These are phyloP conservation scores for Recurvomyces mirabilis DNA, from an alignment of 495 filamentous ascomycete genomes.

Conservation along the genomic window DNA sequence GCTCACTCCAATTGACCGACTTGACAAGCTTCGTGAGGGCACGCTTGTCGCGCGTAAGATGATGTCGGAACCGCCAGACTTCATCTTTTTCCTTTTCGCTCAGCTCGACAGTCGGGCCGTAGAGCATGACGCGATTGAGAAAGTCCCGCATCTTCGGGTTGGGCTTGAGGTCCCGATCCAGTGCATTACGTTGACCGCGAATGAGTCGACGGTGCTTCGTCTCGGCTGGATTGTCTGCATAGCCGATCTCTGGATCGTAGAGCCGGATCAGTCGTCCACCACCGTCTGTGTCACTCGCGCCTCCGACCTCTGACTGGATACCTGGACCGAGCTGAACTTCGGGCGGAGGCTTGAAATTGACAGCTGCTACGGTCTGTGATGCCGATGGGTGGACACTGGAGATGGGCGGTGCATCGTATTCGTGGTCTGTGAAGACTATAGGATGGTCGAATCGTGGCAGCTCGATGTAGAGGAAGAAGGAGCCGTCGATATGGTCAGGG, in stretches of 20 bases:
- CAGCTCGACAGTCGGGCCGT: slow-evolving; percentile 82
- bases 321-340: slow-evolving; percentile 76
- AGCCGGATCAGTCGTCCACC: slow-evolving; percentile 59
- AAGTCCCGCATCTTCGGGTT: slow-evolving; percentile 96
- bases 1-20: slow-evolving; percentile 85
- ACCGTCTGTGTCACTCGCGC: slow-evolving; percentile 36
- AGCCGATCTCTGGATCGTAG: slow-evolving; percentile 87
- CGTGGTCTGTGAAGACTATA: slow-evolving; percentile 85
- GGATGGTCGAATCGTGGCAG: slow-evolving; percentile 93
- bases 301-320: slow-evolving; percentile 45
- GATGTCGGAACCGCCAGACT: slow-evolving; percentile 93
- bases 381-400: slow-evolving; percentile 54
- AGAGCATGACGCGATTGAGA: slow-evolving; percentile 77
- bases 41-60: slow-evolving; percentile 81
- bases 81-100: slow-evolving; percentile 86
- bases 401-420: slow-evolving; percentile 75
- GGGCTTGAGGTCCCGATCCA: slow-evolving; percentile 88
- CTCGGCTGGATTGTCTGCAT: slow-evolving; percentile 84
- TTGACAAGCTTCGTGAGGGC: slow-evolving; percentile 97
- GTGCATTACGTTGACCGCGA: slow-evolving; percentile 78
- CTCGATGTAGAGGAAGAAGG: slow-evolving; percentile 74
- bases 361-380: slow-evolving; percentile 27
- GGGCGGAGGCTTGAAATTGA: slow-evolving; percentile 62
- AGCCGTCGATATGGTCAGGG: slow-evolving; percentile 42
- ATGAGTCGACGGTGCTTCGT: slow-evolving; percentile 88